Conservation (phyloP, 2,329 filamentous ascomycete species). For the Periconia digitata region DNA sequence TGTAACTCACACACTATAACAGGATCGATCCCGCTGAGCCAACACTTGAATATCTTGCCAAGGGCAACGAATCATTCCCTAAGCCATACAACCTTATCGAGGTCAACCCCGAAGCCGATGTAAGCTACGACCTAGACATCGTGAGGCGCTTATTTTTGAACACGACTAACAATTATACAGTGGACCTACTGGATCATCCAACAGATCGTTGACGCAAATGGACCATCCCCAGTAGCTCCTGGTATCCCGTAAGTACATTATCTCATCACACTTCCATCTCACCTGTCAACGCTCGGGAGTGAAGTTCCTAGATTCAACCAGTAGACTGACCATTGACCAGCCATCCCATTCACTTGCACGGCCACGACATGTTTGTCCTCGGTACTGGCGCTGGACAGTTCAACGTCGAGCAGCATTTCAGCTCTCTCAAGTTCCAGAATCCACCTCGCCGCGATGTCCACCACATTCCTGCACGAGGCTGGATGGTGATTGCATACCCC, state of each 20-base stretch:
- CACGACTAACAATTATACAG: constrained; percentile 8
- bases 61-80: constrained; percentile 46
- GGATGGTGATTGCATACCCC: constrained; percentile 54
- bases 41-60: constrained; percentile 48
- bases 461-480: constrained; percentile 33
- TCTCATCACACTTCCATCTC: neutral
- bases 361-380: constrained; percentile 27
- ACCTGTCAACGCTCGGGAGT: too few species aligned
- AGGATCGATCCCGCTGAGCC: constrained; percentile 52
- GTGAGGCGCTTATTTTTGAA: too few species aligned
- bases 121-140: neutral
- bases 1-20: neutral
- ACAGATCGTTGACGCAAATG: constrained; percentile 23
- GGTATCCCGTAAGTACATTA: neutral
- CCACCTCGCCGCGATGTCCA: constrained; percentile 40
- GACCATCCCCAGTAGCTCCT: constrained; percentile 26
- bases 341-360: constrained; percentile 37
- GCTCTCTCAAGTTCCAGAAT: constrained; percentile 36
- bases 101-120: constrained; percentile 34
- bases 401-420: constrained; percentile 11
- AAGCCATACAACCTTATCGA: constrained; percentile 46
- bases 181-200: constrained; percentile 55
- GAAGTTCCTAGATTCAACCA: neutral
- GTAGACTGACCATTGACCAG: neutral
- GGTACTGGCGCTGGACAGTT: constrained; percentile 37